Evolutionary conservation across 176 grass and related monocot genomes (phyloP).

Genomic region (Paspalum notatum): DNA sequence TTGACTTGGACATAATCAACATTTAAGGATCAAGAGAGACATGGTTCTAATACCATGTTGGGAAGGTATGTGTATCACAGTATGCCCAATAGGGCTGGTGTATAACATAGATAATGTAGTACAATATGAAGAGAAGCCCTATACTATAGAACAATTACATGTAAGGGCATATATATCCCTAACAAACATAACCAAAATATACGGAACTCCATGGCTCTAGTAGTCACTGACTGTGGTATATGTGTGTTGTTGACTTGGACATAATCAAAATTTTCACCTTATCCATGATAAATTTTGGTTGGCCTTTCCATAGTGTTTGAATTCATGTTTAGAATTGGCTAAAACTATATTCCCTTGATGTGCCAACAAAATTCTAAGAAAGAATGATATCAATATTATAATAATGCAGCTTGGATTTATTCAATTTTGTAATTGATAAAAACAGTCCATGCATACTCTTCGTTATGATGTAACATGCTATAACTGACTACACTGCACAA

Average conservation of each 20-base stretch:
- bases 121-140: too few species aligned
- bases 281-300: constrained; percentile 22
- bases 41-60: too few species aligned
- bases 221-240: not conserved
- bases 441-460: not conserved
- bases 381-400: not conserved
- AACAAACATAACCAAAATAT: not conserved
- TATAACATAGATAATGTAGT: too few species aligned
- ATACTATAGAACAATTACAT: too few species aligned
- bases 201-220: constrained; percentile 6
- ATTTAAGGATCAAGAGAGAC: not conserved
- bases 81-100: too few species aligned
- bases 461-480: not conserved
- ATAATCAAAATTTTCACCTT: constrained; percentile 23
- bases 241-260: not conserved
- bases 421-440: not conserved
- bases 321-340: not conserved
- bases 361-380: not conserved
- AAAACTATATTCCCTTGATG: not conserved
- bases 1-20: constrained; percentile 13
- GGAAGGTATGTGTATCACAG: too few species aligned
- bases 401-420: not conserved
- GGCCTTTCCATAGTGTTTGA: not conserved
- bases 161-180: too few species aligned
- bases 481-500: constrained; percentile 7